Base-by-base conservation (phyloP, 2,329 filamentous ascomycete genomes). In the Dendryphion nanum region DNA sequence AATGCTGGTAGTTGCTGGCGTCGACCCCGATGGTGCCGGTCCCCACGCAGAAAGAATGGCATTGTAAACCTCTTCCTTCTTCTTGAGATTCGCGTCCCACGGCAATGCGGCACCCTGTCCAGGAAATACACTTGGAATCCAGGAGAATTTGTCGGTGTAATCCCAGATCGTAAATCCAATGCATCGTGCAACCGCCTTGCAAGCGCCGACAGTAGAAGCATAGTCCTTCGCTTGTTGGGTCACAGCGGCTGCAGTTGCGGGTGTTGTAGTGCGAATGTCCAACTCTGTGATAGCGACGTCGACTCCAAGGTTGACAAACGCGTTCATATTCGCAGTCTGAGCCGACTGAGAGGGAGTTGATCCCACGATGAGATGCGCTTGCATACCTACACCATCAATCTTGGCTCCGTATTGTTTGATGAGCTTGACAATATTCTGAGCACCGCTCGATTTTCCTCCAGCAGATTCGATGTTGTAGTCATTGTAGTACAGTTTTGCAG, bases 261-360 rank as follows among this genome's bases (percentile, higher is more conserved):
- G 61, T 2, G 53, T 52, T 19, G 32, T 45, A 18, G 64, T 50
- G 20, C 60, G 50, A 48, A 86, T 83, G 52, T 86, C 83, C 14
- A 84, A 70, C 65, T 84, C 81, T 2, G 80, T 83, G 38, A 82
- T 70, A 6, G 79, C 79, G 18, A 83, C 70, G 47, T 84, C 78
- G 15, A 76, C 69, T 14, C 70, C 71, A 16, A 76, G 62, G n/a
- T 55, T 54, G 3, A 73, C 75, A 34, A 80, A 76, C 1, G 68
- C 64, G 45, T 73, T 67, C 47, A 83, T 68, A 16, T 75, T 72
- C 10, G 58, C 58, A 6, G 69, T 68, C 14, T 71, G 64, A 18
- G 61, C 66, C 10, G 44, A 42, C 30, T 51, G 45, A 2, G 50
- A 52, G 2, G 55, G 52, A 8, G 59, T 61, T 8, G 61, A 53